phyloP scores from a whole-genome alignment of 441 rosid genomes.

The Manihot esculenta region DNA sequence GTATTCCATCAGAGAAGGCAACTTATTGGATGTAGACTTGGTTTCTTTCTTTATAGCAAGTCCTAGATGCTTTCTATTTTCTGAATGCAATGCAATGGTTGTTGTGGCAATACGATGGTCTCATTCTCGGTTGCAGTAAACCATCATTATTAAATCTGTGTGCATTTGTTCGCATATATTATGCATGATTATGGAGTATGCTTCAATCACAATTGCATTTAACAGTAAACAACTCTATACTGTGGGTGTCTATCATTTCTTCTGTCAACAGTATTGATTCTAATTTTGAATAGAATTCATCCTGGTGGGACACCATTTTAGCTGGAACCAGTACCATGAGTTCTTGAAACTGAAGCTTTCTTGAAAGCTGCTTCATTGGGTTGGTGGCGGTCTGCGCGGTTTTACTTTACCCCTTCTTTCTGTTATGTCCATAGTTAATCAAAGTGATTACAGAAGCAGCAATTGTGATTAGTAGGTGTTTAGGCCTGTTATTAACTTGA shows the following conservation, averaged over 20 bases:
- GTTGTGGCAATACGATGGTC: not conserved
- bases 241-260: not conserved
- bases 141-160: not conserved
- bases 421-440: not conserved
- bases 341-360: not conserved
- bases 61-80: slow-evolving; percentile 1
- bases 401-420: not conserved
- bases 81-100: not conserved
- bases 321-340: slow-evolving; percentile 2
- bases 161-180: not conserved
- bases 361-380: slow-evolving; percentile 2
- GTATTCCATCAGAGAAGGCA: not conserved
- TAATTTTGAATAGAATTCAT: not conserved
- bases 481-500: not conserved
- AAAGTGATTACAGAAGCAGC: not conserved
- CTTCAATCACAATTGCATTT: not conserved
- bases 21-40: not conserved
- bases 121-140: not conserved
- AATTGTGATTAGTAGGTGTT: not conserved
- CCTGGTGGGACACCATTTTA: slow-evolving; percentile 11
- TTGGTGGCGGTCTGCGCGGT: not conserved
- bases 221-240: slow-evolving; percentile 1
- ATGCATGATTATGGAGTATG: too few species aligned
- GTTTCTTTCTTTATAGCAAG: not conserved
- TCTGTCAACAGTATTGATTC: not conserved